Conservation (phyloP, 768 basidiomycete species). For the Boletus eberwhitei region DNA sequence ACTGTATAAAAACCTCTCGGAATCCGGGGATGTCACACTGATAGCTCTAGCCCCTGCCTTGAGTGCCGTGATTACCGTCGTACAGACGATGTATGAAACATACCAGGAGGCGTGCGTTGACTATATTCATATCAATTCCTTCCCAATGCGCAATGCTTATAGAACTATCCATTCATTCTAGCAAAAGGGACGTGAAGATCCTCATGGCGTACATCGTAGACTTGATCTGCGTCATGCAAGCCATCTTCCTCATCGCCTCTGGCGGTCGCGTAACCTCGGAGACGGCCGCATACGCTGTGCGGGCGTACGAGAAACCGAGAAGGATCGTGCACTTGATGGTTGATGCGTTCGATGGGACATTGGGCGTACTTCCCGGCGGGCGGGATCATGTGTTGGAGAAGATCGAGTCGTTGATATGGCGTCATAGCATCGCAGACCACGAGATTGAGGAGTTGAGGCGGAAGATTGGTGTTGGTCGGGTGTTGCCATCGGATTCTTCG, state of each 20-base stretch:
- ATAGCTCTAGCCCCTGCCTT: background rate
- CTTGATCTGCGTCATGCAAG: slow-evolving; percentile 17
- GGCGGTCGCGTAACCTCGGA: background rate
- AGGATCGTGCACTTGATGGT: background rate
- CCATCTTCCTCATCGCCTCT: slow-evolving; percentile 1
- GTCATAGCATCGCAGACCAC: slow-evolving; percentile 5
- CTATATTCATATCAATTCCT: background rate
- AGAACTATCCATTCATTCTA: background rate
- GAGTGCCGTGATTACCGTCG: background rate
- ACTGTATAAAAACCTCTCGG: background rate
- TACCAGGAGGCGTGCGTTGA: slow-evolving; percentile 10
- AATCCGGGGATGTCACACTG: background rate
- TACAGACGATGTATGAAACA: background rate
- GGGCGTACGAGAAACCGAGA: background rate
- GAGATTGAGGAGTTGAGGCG: slow-evolving; percentile 1
- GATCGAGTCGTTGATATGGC: slow-evolving; percentile 15
- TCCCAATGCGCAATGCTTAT: background rate
- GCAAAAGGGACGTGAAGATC: slow-evolving; percentile 9
- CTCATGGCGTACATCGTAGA: slow-evolving; percentile 14
- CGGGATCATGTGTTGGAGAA: slow-evolving; percentile 10
- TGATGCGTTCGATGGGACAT: background rate
- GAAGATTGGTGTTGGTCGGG: background rate
- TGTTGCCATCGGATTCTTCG: background rate
- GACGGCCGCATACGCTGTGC: background rate
- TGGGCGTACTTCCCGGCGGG: background rate